A percentile compares a stretch with the other conserved stretches of the same genome.
Evolutionary conservation across 352 stramenopile species (phyloP).

Genomic region (Pythium vanterpoolii): DNA sequence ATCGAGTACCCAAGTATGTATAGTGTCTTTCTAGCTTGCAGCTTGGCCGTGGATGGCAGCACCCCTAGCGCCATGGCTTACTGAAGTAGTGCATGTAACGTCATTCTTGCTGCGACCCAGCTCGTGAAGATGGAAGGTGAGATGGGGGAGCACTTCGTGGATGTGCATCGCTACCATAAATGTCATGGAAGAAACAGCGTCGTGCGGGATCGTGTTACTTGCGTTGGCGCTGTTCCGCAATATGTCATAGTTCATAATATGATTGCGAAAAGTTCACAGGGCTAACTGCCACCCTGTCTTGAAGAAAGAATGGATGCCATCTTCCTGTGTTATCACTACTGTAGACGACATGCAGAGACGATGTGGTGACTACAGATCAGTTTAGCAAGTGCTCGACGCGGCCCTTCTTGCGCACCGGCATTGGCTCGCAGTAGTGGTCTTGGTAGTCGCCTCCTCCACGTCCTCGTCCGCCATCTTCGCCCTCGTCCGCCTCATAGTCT

Average conservation of each 20-base stretch:
- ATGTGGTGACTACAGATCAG: no score
- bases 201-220: slow-evolving; percentile 4
- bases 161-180: slow-evolving; percentile 6
- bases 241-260: no score
- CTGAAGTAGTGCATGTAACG: slow-evolving; percentile 6
- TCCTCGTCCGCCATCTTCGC: not conserved
- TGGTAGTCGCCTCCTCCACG: not conserved
- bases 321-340: no score
- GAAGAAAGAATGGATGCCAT: no score
- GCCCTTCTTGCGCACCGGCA: slow-evolving; percentile 12
- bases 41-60: slow-evolving; percentile 16
- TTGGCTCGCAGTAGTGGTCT: not conserved
- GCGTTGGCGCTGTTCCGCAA: slow-evolving; percentile 21
- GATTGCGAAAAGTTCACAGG: no score
- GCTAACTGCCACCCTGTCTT: no score
- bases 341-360: no score
- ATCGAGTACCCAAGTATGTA: not conserved
- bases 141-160: slow-evolving; percentile 9
- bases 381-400: slow-evolving; percentile 22
- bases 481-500: not conserved
- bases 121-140: slow-evolving; percentile 21
- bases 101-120: slow-evolving; percentile 24
- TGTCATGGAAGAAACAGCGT: slow-evolving; percentile 7
- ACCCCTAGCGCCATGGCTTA: slow-evolving; percentile 17
- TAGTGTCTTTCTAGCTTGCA: not conserved